Base-by-base conservation (phyloP, 768 basidiomycete species). In the Lyophyllum decastes region DNA sequence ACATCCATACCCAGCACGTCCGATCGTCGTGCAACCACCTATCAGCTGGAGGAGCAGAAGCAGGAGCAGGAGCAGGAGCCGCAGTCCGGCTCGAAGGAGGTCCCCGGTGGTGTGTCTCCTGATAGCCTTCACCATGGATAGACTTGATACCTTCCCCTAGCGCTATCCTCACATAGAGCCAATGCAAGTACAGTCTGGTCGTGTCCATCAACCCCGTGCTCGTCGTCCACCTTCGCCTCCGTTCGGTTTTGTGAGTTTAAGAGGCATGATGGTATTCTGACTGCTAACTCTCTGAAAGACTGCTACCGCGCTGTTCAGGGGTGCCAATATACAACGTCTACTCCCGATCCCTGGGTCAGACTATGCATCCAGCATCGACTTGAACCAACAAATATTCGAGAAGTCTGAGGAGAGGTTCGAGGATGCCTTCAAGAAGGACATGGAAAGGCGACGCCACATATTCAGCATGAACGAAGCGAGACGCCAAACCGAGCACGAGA, bases 381-480 rank as follows among this genome's bases (percentile, higher is more conserved):
- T 38, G 43, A 46, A 34, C 21, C 51, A 49, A 17, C 40, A 22
- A 4, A 21, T 52, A 0, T 56, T 60, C 19, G 22, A 52, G 17
- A 21, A 10, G 47, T 55, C 59, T 4, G 49, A 56, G 43, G 17
- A 22, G 8, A 35, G 16, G 4, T 21, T 54, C 27, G 50, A 60
- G 21, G 51, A 43, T n/a, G 27, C 4, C 10, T 60, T 60, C 24
- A 25, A 56, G 22, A 38, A 7, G n/a, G 51, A 19, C 12, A 34
- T 34, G 3, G 49, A 50, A 30, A 33, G 21, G 22, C 44, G 59
- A 22, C 38, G 30, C 14, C 59, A 45, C 14, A 24, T 22, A 14
- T 60, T 56, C 55, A 56, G 24, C 26, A 10, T 41, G 4, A 60
- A 50, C 51, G 59, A 56, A 41, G 25, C 34, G 26, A 51, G 41